These are phyloP conservation scores for Fraxinus excelsior DNA, from an alignment of 257 asterid species.

Conservation along the genomic window DNA sequence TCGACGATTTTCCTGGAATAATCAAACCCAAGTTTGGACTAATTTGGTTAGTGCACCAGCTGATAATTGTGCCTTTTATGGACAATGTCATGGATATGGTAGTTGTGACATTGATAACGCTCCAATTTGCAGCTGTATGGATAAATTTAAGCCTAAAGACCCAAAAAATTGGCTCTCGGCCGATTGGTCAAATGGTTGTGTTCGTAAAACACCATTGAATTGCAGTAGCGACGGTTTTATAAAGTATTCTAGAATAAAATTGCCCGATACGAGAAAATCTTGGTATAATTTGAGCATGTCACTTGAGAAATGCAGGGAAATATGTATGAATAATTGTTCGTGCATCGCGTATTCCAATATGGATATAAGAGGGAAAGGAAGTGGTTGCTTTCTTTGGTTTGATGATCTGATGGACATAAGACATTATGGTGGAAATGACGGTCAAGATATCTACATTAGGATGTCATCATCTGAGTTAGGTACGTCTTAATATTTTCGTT, in stretches of 20 bases:
- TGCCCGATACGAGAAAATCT: constrained; percentile 23
- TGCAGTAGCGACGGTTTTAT: constrained; percentile 24
- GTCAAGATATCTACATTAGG: constrained; percentile 13
- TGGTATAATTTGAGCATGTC: constrained; percentile 21
- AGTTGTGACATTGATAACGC: neutral
- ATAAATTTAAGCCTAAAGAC: constrained; percentile 21
- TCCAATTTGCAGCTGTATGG: constrained; percentile 24
- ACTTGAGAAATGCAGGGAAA: constrained; percentile 11
- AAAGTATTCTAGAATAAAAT: constrained; percentile 16
- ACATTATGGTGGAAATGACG: neutral
- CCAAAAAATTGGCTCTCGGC: constrained; percentile 15
- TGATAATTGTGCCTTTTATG: constrained; percentile 19
- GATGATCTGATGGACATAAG: constrained; percentile 5
- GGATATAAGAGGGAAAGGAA: constrained; percentile 7
- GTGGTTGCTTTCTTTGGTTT: constrained; percentile 27
- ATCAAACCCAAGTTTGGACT: constrained; percentile 9
- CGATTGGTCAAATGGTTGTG: constrained; percentile 26
- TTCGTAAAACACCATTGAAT: constrained; percentile 18
- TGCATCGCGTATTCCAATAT: constrained; percentile 25
- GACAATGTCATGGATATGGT: constrained; percentile 19
- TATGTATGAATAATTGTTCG: constrained; percentile 20
- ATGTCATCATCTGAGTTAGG: constrained; percentile 22
- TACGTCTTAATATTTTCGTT: neutral
- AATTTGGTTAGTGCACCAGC: constrained; percentile 12
- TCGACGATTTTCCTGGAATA: constrained; percentile 16